Base-by-base conservation (phyloP, 2,329 filamentous ascomycete species). In the Hypoxylon sp. region DNA sequence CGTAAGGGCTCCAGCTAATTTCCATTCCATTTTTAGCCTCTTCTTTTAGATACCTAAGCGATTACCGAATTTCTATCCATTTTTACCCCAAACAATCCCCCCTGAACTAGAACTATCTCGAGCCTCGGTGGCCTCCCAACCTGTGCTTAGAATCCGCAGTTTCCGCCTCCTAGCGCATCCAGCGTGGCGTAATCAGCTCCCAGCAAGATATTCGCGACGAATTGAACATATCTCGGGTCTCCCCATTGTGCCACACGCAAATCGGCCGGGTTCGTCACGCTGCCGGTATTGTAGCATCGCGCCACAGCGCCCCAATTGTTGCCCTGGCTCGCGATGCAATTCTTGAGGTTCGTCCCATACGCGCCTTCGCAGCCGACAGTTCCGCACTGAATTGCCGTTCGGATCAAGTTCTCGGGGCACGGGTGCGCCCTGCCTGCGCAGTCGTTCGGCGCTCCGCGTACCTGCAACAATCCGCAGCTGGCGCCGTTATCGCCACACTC, bases 231-330 rank as follows among this genome's bases (percentile, higher is more conserved):
- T 19, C 14, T 43, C 1, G 57, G 51, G 13, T 57, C 52, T 6
- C 63, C 63, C 9, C n/a, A 21, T 21, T 19, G 14, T 1, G 45
- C 45, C 14, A 38, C 46, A 5, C 63, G 46, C 45, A 66, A 25
- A 45, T 65, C 49, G 2, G 4, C 17, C n/a, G n/a, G 32, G 57
- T 60, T 30, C 6, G 23, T 19, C 1, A 65, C 63, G 17, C 21
- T 34, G 2, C 63, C 63, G 13, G 30, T 65, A 21, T 65, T 65
- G 55, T 65, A 65, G 45, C 63, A 65, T 28, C 63, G 56, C 28
- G 52, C 30, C 6, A 57, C 57, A 9, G 32, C 63, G 2, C 63
- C 63, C 56, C 57, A 65, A 3, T 60, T 43, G 10, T 17, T 21
- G 14, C 45, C 49, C 34, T 46, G 17, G 45, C 43, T 56, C 25